Conservation (phyloP, 345 rosid species). For the Litchi chinensis region DNA sequence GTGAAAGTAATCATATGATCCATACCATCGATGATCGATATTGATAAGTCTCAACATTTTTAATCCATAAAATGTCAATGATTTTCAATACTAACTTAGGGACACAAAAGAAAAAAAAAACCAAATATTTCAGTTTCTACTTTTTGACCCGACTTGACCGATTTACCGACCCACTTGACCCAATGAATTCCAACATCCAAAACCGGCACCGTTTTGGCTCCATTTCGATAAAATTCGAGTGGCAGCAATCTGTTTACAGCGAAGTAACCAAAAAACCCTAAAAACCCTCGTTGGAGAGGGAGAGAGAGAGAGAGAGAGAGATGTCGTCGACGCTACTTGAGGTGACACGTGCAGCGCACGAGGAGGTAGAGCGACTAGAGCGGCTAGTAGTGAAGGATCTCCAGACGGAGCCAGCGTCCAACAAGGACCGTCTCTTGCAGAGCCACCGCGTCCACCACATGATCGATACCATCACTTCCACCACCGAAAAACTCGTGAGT, state of each 20-base stretch:
- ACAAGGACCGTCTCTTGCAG: conserved; percentile 78
- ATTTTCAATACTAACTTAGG: too few relatives aligned
- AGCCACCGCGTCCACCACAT: conserved; percentile 90
- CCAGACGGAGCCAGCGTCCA: conserved; percentile 67
- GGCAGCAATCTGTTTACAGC: not conserved
- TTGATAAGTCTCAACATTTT: too few relatives aligned
- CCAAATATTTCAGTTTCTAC: too few relatives aligned
- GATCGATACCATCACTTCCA: conserved; percentile 64
- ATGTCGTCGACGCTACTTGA: conserved; percentile 96
- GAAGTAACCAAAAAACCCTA: conserved; percentile 5
- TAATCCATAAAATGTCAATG: too few relatives aligned
- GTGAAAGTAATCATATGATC: too few relatives aligned
- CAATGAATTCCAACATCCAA: too few relatives aligned
- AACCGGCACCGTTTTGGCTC: too few relatives aligned
- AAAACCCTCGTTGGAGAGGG: not conserved
- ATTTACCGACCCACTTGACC: too few relatives aligned
- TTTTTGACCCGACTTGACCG: too few relatives aligned
- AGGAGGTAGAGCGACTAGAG: conserved; percentile 87
- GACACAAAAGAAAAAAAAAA: too few relatives aligned
- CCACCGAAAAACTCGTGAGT: conserved; percentile 70
- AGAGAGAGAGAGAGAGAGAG: conserved; percentile 2
- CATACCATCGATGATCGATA: too few relatives aligned
- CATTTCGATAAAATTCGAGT: too few relatives aligned
- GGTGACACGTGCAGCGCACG: conserved; percentile 83
- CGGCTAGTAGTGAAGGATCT: conserved; percentile 88